Percentiles rank a stretch among this genome's conserved stretches.
Evolutionary conservation across 179 eudicot species (phyloP).

Genomic region (Dionaea muscipula): DNA sequence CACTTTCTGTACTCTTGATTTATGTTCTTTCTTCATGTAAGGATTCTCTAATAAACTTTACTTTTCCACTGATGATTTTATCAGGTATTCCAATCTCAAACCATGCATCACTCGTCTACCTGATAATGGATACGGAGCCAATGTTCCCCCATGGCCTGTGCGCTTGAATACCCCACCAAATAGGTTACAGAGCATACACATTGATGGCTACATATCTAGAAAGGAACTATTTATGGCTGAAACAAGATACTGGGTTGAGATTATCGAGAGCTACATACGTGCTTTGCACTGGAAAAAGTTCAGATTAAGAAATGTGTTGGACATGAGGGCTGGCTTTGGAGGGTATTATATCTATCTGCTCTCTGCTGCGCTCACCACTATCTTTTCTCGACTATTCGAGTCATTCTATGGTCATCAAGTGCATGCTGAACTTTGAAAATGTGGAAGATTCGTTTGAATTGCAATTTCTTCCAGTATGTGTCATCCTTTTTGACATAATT

Average conservation of each 20-base stretch:
- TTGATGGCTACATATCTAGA: conserved; percentile 82
- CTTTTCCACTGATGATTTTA: conserved; percentile 1
- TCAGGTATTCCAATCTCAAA: conserved; percentile 72
- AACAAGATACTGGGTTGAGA: conserved; percentile 84
- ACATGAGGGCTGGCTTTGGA: conserved; percentile 97
- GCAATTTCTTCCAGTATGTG: too few relatives aligned
- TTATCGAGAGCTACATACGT: conserved; percentile 60
- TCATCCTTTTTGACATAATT: not conserved
- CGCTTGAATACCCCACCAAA: conserved; percentile 72
- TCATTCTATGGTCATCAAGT: not conserved
- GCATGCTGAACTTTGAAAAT: not conserved
- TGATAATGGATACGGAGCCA: conserved; percentile 62
- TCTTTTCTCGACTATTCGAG: not conserved
- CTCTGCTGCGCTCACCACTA: not conserved
- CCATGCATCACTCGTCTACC: conserved; percentile 78
- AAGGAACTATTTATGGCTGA: conserved; percentile 86
- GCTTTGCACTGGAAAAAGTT: conserved; percentile 51
- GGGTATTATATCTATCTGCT: conserved; percentile 41
- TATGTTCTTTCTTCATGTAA: not conserved
- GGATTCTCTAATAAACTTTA: not conserved
- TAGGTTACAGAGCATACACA: conserved; percentile 72
- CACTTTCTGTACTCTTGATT: too few relatives aligned
- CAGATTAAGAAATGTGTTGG: conserved; percentile 73
- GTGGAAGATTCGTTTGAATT: too few relatives aligned
- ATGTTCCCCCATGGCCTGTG: conserved; percentile 70